Base-by-base conservation (phyloP, 495 filamentous ascomycete genomes). In the Tetracladium setigerum region DNA sequence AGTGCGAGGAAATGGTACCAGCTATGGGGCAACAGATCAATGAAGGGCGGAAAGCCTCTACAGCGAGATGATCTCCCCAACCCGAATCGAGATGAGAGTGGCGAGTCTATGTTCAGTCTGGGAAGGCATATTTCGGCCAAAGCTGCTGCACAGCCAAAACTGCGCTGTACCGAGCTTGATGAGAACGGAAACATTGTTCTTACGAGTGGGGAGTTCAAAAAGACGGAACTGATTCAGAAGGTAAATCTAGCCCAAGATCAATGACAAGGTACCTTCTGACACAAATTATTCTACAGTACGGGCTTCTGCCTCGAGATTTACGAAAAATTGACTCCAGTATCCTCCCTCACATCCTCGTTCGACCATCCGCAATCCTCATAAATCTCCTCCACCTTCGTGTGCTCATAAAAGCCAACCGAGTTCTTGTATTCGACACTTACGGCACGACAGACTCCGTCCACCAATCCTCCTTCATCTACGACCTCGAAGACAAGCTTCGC, bases 241-340 rank as follows among this genome's bases (percentile, higher is more conserved):
- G 91, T 95, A 68, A 13, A 73, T 71, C 38, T 5, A 14, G 16
- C 30, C 35, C 30, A 14, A 31, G 14, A 24, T 38, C 15, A 32
- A 8, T 15, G 24, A 16, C 33, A 24, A 41, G 17, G 18, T 24
- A 41, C 46, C 17, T 54, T 41, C 64, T 68, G 53, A 71, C 40
- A 15, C 9, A 16, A 31, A 15, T n/a, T 31, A 14, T 41, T 14
- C 42, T 11, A 56, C 50, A 96, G 89, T 96, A 96, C 61, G 92
- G 92, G 32, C 80, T 98, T 19, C 80, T 96, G 11, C 90, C 94
- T 43, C 90, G 92, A 39, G 92, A 98, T 71, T 75, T 98, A 7
- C 86, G 92, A 56, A 98, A 98, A 63, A 95, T 97, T 56, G 92
- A 96, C 61, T 95, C 89, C n/a, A 95, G 87, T 41, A 84, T 95